These are phyloP conservation scores for Aspergillus brunneoviolaceus DNA, from an alignment of 2,329 filamentous ascomycete species.

Conservation along the genomic window DNA sequence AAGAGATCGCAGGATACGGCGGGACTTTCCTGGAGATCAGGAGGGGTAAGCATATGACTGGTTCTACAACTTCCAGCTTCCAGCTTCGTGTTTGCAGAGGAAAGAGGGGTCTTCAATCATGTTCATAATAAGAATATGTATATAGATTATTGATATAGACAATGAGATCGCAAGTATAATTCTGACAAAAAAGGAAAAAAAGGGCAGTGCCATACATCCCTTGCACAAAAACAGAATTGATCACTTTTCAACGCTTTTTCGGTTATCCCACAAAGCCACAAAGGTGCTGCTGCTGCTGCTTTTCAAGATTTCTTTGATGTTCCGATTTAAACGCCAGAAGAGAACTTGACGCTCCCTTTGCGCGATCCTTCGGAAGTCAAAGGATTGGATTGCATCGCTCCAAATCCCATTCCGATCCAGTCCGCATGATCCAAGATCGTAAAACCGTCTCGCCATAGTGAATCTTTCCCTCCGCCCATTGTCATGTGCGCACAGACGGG, in stretches of 20 bases:
- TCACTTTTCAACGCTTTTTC: background rate
- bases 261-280: background rate
- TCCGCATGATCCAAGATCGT: background rate
- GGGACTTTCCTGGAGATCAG: background rate
- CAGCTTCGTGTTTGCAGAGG: background rate
- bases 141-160: background rate
- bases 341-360: background rate
- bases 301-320: background rate
- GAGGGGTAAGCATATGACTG: background rate
- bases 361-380: background rate
- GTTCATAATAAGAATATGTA: background rate
- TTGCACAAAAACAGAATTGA: background rate
- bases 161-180: background rate
- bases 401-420: background rate
- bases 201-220: background rate
- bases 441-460: background rate
- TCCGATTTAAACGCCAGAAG: background rate
- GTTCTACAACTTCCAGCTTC: background rate
- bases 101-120: background rate
- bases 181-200: background rate
- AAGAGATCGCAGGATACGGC: background rate
- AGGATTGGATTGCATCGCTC: background rate
- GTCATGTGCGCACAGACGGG: slow-evolving; percentile 12
- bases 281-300: background rate
- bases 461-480: slow-evolving; percentile 1